phyloP scores from a whole-genome alignment of 306 rosid genomes.

The Purshia tridentata region DNA sequence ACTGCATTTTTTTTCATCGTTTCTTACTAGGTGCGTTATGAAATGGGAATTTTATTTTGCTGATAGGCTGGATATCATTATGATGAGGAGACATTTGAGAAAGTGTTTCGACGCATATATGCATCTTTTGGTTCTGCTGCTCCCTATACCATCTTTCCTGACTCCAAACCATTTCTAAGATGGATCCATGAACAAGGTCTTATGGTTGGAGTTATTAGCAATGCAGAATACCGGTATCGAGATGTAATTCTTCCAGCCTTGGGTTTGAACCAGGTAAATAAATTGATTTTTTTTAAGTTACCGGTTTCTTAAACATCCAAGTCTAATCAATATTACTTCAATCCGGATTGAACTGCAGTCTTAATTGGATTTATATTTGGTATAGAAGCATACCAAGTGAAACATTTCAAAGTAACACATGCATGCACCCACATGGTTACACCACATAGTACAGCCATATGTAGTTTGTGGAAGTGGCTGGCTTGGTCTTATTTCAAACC shows the following conservation, averaged over 20 bases:
- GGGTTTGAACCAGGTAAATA: slow-evolving; percentile 62
- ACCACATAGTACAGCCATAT: neutral
- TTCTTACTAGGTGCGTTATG: neutral
- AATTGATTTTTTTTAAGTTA: neutral
- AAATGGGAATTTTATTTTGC: slow-evolving; percentile 30
- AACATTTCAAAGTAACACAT: neutral
- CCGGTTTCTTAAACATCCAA: neutral
- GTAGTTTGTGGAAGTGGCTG: no score
- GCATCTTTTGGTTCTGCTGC: slow-evolving; percentile 93
- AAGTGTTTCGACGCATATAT: slow-evolving; percentile 85
- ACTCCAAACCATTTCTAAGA: slow-evolving; percentile 85
- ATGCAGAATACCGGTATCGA: slow-evolving; percentile 79
- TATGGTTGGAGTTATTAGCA: slow-evolving; percentile 81
- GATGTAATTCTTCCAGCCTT: slow-evolving; percentile 93
- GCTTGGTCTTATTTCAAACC: neutral
- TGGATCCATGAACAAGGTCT: slow-evolving; percentile 81
- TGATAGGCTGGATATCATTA: slow-evolving; percentile 90
- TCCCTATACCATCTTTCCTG: slow-evolving; percentile 75
- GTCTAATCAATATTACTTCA: neutral
- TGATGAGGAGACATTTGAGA: slow-evolving; percentile 97
- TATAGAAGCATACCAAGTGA: neutral
- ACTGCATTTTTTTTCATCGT: neutral
- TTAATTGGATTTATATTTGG: neutral
- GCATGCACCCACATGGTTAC: neutral
- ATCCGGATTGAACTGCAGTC: neutral